phyloP scores from a whole-genome alignment of 768 basidiomycete species.

The Lentinula sp. region DNA sequence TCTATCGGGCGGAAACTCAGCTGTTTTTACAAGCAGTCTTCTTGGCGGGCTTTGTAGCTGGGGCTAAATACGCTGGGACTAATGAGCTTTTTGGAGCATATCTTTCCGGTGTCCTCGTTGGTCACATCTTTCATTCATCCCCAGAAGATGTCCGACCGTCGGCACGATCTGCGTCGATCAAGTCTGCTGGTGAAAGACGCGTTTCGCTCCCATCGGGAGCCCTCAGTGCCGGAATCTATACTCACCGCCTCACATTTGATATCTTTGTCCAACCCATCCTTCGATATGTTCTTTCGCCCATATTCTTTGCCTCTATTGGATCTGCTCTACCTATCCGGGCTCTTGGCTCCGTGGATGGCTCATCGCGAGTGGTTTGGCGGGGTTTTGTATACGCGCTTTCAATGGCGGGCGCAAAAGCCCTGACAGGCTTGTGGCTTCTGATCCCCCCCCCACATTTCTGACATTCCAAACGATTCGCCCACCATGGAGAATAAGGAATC shows the following conservation, averaged over 20 bases:
- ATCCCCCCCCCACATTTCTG: slow-evolving; percentile 25
- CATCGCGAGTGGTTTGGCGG: slow-evolving; percentile 40
- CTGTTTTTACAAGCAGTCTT: slow-evolving; percentile 31
- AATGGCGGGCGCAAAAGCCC: slow-evolving; percentile 49
- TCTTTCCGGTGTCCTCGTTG: slow-evolving; percentile 45
- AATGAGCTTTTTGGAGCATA: slow-evolving; percentile 62
- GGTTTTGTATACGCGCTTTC: slow-evolving; percentile 52
- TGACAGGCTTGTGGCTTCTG: slow-evolving; percentile 40
- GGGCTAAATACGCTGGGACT: slow-evolving; percentile 46
- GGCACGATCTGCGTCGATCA: not conserved
- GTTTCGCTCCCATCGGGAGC: not conserved
- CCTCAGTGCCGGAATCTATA: not conserved
- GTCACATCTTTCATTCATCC: slow-evolving; percentile 22
- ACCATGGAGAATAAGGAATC: not conserved
- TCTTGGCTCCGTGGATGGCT: slow-evolving; percentile 31
- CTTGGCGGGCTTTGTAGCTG: slow-evolving; percentile 40
- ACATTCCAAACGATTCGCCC: not conserved
- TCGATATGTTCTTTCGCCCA: slow-evolving; percentile 42
- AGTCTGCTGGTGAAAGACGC: not conserved
- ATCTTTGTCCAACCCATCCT: slow-evolving; percentile 30
- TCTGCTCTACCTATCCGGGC: slow-evolving; percentile 43
- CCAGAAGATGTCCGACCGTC: not conserved
- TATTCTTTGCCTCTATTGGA: slow-evolving; percentile 68
- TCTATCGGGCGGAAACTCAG: slow-evolving; percentile 14
- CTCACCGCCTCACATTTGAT: slow-evolving; percentile 23